These are phyloP conservation scores for Suhomyces choctaworum DNA, from an alignment of 1,139 yeast species.

Conservation along the genomic window DNA sequence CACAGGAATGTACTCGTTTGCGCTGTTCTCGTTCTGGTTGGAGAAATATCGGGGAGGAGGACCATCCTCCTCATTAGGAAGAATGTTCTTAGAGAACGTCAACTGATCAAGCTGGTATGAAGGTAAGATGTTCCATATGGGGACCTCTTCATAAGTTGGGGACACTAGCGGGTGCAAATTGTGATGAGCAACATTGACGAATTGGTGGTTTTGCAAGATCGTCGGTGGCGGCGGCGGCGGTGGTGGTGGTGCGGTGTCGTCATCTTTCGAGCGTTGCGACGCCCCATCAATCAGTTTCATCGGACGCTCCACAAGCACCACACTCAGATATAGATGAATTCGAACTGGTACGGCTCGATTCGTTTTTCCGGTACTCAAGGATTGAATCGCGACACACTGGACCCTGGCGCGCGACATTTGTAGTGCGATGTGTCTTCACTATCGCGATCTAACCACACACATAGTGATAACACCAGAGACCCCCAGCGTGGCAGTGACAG, in stretches of 20 bases:
- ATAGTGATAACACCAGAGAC: background rate
- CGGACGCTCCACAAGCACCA: background rate
- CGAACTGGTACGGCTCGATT: too few relatives aligned
- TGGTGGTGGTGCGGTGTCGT: background rate
- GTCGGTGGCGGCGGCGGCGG: background rate
- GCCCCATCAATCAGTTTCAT: background rate
- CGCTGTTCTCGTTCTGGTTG: background rate
- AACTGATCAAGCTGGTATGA: slow-evolving; percentile 28
- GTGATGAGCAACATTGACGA: background rate
- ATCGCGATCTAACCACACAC: too few relatives aligned
- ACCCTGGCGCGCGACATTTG: too few relatives aligned
- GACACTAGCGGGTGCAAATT: slow-evolving; percentile 14
- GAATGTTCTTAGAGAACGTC: slow-evolving; percentile 28
- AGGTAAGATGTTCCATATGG: slow-evolving; percentile 30
- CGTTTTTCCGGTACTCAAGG: too few relatives aligned
- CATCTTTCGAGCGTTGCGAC: background rate
- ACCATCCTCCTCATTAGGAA: slow-evolving; percentile 22
- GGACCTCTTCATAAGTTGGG: slow-evolving; percentile 29
- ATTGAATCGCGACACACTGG: too few relatives aligned
- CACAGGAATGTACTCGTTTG: background rate
- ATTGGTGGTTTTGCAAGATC: too few relatives aligned
- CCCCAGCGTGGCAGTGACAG: background rate
- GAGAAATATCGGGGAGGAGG: slow-evolving; percentile 27
- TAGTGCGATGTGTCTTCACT: too few relatives aligned
- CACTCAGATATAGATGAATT: too few relatives aligned